phyloP scores from a whole-genome alignment of 2,329 filamentous ascomycete species.

The Paraphaeosphaeria sporulosa region DNA sequence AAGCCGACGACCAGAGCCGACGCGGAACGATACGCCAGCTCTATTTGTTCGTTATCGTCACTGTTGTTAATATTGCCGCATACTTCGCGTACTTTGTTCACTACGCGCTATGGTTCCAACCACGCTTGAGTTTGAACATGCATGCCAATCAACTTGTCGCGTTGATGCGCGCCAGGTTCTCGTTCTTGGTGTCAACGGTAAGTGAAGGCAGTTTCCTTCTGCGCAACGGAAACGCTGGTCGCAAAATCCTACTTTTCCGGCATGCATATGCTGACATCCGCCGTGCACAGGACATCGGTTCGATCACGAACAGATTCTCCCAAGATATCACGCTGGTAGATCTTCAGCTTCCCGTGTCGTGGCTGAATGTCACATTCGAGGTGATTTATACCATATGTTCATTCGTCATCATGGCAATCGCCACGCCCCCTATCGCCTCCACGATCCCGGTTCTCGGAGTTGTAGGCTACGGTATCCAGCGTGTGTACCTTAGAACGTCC shows the following conservation, averaged over 20 bases:
- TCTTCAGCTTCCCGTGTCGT: constrained; percentile 44
- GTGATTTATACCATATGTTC: constrained; percentile 39
- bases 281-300: constrained; percentile 15
- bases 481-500: constrained; percentile 54
- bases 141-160: constrained; percentile 22
- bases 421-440: constrained; percentile 20
- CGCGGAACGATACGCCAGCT: constrained; percentile 16
- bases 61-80: constrained; percentile 15
- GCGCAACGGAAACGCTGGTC: neutral
- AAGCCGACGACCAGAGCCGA: constrained; percentile 18
- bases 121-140: constrained; percentile 18
- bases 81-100: constrained; percentile 20
- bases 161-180: constrained; percentile 26
- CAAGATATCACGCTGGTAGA: constrained; percentile 54
- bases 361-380: constrained; percentile 21
- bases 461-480: constrained; percentile 58
- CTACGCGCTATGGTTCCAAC: constrained; percentile 20
- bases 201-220: neutral
- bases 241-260: neutral
- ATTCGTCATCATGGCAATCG: constrained; percentile 37
- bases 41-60: constrained; percentile 21
- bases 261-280: neutral
- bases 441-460: constrained; percentile 44
- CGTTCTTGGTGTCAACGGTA: constrained; percentile 20
- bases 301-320: constrained; percentile 48